Evolutionary conservation across 1,284 basidiomycete species (phyloP), one percentile per base, ranked within the genome.

Genomic region (Ustilago cynodontis): DNA sequence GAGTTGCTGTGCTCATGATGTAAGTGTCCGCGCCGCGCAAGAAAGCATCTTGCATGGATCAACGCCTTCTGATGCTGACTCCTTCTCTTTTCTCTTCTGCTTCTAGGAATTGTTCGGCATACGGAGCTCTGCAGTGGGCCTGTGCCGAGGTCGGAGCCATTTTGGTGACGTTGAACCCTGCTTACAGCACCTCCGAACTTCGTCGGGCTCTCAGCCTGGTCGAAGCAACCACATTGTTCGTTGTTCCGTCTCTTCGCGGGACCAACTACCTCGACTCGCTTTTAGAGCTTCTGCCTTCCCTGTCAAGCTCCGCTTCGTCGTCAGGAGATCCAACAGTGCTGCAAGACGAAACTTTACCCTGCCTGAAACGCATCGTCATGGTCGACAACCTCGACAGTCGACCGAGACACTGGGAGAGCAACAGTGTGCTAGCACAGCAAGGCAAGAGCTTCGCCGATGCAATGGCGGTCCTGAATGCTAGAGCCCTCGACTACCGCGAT

Each of bases 51-150:
- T 10, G 33, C n/a, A 9, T n/a, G 22, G 31, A 35, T 11, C 26
- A 9, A 11, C 14, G 7, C 16, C 49, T 28, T 18, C 18, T 43
- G 41, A 43, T 4, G 7, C 41, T 43, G n/a, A 20, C 41, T 20
- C 37, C 18, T 18, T 1, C 37, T 16, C 37, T n/a, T 39, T 26
- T 29, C 14, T 18, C n/a, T 11, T 16, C 8, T 52, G 28, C 29
- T 33, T 37, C 35, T 37, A 60, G 70, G 62, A 80, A 79, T 58
- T 69, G 41, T 71, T 93, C 92, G 77, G 89, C 92, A 16, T 94
- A 94, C 84, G 93, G 92, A 1, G 88, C 90, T 86, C 86, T 94
- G 35, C 93, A 94, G 80, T 93, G 93, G 93, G 93, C 93, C 8
- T 92, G 91, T 75, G 92, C 93, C 28, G 90, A 90, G 61, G 89